Evolutionary conservation across 176 grass and related monocot species (phyloP), one percentile per base, ranked within the genome.

Genomic region (Dendrocalamus sinicus): DNA sequence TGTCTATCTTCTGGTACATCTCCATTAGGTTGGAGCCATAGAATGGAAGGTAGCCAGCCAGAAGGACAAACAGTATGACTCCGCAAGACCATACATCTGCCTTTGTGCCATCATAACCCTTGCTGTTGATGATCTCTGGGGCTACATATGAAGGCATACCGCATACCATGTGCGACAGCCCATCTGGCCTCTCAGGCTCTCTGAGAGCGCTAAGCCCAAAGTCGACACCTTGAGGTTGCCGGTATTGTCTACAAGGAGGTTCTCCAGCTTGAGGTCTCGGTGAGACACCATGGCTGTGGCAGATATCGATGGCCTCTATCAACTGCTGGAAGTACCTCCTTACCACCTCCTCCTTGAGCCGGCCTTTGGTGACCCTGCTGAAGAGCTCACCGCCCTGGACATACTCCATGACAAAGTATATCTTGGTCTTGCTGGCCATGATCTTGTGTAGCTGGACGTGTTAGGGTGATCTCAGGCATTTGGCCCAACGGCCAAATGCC

Each of bases 401-500:
- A 15, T 97, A 97, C 87, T 97, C 95, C 91, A 97, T 94, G 16
- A 88, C 86, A 5, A 5, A 97, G 83, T 95, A 95, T 83, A 97
- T 97, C 87, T 93, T 95, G 78, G 75, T 91, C 90, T 95, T 97
- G 86, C 86, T 97, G 72, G 92, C 95, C 95, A 97, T 97, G 75
- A 95, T 91, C 88, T 97, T 92, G 4, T 94, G 88, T 26, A 95
- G 92, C 77, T 97, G 95, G 40, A 97, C n/a, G n/a, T n/a, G n/a
- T n/a, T n/a, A n/a, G n/a, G n/a, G n/a, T n/a, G n/a, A n/a, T n/a
- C n/a, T n/a, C n/a, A n/a, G n/a, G n/a, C n/a, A n/a, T n/a, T n/a
- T n/a, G n/a, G n/a, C n/a, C n/a, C n/a, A n/a, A n/a, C n/a, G n/a
- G n/a, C n/a, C n/a, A n/a, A n/a, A n/a, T n/a, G n/a, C n/a, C n/a